Conservation (phyloP, 768 basidiomycete genomes). For the Tylopilus subfusipes region DNA sequence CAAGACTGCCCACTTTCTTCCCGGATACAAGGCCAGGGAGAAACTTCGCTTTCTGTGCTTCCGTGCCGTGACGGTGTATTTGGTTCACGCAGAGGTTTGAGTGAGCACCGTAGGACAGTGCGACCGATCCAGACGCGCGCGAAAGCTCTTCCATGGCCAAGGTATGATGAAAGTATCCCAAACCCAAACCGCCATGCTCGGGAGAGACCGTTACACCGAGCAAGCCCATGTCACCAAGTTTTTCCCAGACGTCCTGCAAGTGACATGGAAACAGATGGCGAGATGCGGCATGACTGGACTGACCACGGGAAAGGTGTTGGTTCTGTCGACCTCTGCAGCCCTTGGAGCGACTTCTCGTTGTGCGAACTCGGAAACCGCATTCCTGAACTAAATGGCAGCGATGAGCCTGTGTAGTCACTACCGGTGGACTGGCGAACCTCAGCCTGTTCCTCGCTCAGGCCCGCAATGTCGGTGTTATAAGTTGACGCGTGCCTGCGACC, state of each 20-base stretch:
- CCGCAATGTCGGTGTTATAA: slow-evolving; percentile 71
- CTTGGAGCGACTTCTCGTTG: slow-evolving; percentile 80
- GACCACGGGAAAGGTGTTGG: slow-evolving; percentile 77
- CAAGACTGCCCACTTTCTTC: slow-evolving; percentile 81
- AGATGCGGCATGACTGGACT: slow-evolving; percentile 17
- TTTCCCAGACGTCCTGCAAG: slow-evolving; percentile 77
- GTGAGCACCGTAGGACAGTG: slow-evolving; percentile 88
- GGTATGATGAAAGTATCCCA: slow-evolving; percentile 85
- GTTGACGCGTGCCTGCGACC: slow-evolving; percentile 38
- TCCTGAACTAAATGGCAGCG: slow-evolving; percentile 58
- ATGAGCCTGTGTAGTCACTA: not conserved
- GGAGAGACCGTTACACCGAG: slow-evolving; percentile 82
- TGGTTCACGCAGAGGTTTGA: slow-evolving; percentile 88
- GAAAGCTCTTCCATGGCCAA: slow-evolving; percentile 96
- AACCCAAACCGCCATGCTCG: slow-evolving; percentile 75
- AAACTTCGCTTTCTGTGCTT: slow-evolving; percentile 76
- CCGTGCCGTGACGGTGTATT: slow-evolving; percentile 81
- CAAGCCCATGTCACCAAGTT: slow-evolving; percentile 89
- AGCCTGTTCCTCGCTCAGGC: slow-evolving; percentile 73
- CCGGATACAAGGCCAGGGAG: slow-evolving; percentile 78
- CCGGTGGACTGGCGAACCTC: slow-evolving; percentile 49
- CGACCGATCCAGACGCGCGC: slow-evolving; percentile 86
- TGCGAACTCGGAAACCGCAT: slow-evolving; percentile 75
- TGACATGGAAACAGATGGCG: slow-evolving; percentile 8
- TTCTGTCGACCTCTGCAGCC: slow-evolving; percentile 82